Evolutionary conservation across 2,329 filamentous ascomycete genomes (phyloP).

Genomic region (Penicillium sp.): DNA sequence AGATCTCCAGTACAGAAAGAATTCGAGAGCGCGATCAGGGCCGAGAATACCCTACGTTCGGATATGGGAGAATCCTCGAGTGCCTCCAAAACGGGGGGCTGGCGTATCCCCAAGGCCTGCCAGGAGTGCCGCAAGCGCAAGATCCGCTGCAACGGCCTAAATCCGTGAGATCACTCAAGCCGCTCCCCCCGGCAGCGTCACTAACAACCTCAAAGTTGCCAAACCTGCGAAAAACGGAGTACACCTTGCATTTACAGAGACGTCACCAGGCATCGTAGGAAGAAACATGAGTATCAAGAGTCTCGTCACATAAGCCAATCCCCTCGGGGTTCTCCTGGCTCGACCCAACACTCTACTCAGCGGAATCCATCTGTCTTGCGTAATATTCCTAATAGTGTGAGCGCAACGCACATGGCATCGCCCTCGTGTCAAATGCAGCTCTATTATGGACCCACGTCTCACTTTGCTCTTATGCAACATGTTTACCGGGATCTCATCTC

Average conservation of each 20-base stretch:
- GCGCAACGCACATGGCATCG: slow-evolving; percentile 47
- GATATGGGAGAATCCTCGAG: slow-evolving; percentile 27
- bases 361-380: slow-evolving; percentile 22
- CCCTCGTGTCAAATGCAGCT: slow-evolving; percentile 46
- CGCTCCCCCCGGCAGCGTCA: background rate
- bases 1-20: slow-evolving; percentile 3
- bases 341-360: slow-evolving; percentile 13
- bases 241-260: slow-evolving; percentile 39
- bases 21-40: background rate
- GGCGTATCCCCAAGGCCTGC: slow-evolving; percentile 41
- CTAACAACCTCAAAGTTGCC: slow-evolving; percentile 21
- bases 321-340: slow-evolving; percentile 14
- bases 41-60: background rate
- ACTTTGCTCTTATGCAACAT: slow-evolving; percentile 46
- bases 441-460: slow-evolving; percentile 49
- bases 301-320: slow-evolving; percentile 12
- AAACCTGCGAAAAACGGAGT: slow-evolving; percentile 36
- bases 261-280: slow-evolving; percentile 36
- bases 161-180: slow-evolving; percentile 28
- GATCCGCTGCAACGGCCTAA: slow-evolving; percentile 41
- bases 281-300: slow-evolving; percentile 26
- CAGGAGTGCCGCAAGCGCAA: slow-evolving; percentile 44
- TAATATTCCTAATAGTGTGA: slow-evolving; percentile 45
- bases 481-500: slow-evolving; percentile 36
- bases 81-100: slow-evolving; percentile 22